phyloP scores from a whole-genome alignment of 305 asterid species.

The Solanum hybrid region DNA sequence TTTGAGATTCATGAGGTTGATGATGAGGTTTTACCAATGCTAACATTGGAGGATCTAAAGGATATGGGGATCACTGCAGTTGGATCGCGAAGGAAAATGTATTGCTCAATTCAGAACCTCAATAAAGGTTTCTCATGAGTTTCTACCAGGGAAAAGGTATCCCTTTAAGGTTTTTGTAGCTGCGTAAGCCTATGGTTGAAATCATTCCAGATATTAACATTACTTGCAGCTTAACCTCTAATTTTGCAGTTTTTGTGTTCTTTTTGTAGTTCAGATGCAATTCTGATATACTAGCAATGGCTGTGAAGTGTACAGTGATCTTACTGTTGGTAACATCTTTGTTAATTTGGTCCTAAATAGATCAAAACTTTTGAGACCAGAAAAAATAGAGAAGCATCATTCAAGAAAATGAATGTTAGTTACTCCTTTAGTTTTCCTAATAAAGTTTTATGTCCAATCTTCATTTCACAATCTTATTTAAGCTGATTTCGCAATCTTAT shows the following conservation, averaged over 20 bases:
- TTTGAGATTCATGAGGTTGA: slow-evolving; percentile 70
- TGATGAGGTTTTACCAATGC: slow-evolving; percentile 43
- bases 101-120: slow-evolving; percentile 46
- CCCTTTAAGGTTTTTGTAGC: not conserved
- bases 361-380: not conserved
- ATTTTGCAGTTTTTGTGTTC: slow-evolving; percentile 5
- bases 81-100: slow-evolving; percentile 60
- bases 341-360: not conserved
- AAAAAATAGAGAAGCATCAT: not conserved
- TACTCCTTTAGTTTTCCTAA: not conserved
- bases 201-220: not conserved
- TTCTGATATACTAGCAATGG: not conserved
- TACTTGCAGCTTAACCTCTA: slow-evolving; percentile 14
- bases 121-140: slow-evolving; percentile 22
- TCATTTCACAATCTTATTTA: not conserved
- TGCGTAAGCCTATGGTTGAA: not conserved
- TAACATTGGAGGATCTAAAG: slow-evolving; percentile 64
- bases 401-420: not conserved
- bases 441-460: not conserved
- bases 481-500: not conserved
- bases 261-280: not conserved
- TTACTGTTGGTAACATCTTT: not conserved
- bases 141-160: not conserved
- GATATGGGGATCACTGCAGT: slow-evolving; percentile 59
- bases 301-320: not conserved